Evolutionary conservation across 2,329 filamentous ascomycete genomes (phyloP).

Genomic region (Alternaria novae-zelandiae): DNA sequence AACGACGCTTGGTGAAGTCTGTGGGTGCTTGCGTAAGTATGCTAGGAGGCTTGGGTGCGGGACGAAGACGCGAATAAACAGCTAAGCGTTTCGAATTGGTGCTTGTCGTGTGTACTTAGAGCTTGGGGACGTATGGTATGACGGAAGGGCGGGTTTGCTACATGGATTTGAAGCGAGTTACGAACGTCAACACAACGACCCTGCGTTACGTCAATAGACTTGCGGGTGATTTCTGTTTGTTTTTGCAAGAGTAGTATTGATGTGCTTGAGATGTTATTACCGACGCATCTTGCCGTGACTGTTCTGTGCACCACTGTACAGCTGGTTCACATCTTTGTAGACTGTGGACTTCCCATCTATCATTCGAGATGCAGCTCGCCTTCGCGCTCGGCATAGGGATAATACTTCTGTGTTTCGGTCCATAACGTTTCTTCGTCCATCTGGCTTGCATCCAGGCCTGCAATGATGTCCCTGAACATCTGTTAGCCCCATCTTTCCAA

Average conservation of each 20-base stretch:
- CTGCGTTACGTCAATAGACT: not conserved
- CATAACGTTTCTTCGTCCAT: constrained; percentile 56
- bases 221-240: not conserved
- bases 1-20: not conserved
- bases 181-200: not conserved
- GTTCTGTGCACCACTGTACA: not conserved
- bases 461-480: constrained; percentile 52
- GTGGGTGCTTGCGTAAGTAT: not conserved
- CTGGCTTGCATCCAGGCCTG: constrained; percentile 58
- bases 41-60: not conserved
- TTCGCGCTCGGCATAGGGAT: constrained; percentile 40
- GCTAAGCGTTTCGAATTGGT: not conserved
- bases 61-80: not conserved
- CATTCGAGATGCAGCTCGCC: constrained; percentile 37
- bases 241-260: not conserved
- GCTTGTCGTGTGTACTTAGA: not conserved
- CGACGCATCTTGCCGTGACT: not conserved
- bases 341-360: not conserved
- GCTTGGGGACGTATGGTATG: not conserved
- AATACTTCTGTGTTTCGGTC: constrained; percentile 46
- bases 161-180: not conserved
- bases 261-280: not conserved
- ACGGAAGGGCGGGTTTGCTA: not conserved
- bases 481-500: constrained; percentile 5
- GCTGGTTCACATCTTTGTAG: not conserved